Evolutionary conservation across 2,329 filamentous ascomycete species (phyloP), one percentile per base, ranked within the genome.

Genomic region (Verticillium nonalfalfae): DNA sequence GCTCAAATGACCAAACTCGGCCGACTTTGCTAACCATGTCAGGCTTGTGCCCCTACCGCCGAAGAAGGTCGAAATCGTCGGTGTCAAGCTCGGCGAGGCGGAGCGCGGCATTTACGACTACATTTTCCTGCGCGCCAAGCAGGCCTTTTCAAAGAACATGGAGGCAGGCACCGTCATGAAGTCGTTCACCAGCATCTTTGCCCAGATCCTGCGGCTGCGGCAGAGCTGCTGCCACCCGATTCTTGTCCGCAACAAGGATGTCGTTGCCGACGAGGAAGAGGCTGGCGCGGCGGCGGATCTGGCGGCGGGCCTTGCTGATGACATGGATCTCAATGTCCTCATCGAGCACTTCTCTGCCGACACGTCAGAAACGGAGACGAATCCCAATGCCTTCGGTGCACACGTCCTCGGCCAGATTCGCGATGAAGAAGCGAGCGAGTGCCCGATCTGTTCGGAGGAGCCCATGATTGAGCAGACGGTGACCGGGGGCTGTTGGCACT

Each of bases 151-250:
- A 36, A 87, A 89, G 63, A 98, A 96, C 62, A 83, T 97, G 13
- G 92, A 96, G 71, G 92, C 91, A 10, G 95, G 95, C 4, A 98
- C 94, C 0, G 83, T 99, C 4, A 85, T 98, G 80, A 97, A 97
- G 73, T 93, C 93, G 0, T 99, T 93, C 70, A 97, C 95, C 0
- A 97, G 93, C 59, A 97, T 99, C 65, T 97, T 99, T 72, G 94
- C 95, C 0, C 95, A 99, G 73, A 96, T 99, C 70, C 77, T 99
- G 50, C 90, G 95, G 1, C 85, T 99, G 9, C 88, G 95, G 1
- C 95, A 99, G 71, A 91, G 91, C 1, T 99, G 95, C 73, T 98
- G 95, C 65, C 95, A 99, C 73, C 95, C 95, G 0, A 79, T 94
- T 1, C 82, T 99, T 13, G 95, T 96, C 0, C 87, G 93, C 36